Evolutionary conservation across 2,329 filamentous ascomycete species (phyloP).

Genomic region (Teratosphaeria gauchensis): DNA sequence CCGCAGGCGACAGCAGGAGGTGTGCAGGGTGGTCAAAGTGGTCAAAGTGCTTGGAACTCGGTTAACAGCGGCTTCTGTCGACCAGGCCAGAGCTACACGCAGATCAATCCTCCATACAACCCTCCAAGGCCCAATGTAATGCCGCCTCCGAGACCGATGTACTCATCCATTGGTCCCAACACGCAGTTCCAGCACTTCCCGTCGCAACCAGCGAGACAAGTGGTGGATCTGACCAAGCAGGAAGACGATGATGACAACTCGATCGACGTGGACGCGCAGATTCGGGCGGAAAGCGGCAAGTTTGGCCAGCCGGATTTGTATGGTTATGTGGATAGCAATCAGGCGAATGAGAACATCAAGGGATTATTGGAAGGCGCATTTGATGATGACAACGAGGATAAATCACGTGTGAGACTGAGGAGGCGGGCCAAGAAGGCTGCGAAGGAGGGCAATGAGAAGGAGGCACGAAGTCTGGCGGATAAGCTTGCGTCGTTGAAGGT

Average conservation of each 20-base stretch:
- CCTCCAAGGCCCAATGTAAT: slow-evolving; percentile 35
- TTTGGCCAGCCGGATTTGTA: slow-evolving; percentile 48
- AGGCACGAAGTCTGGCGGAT: slow-evolving; percentile 32
- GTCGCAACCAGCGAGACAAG: slow-evolving; percentile 17
- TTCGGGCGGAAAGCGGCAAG: slow-evolving; percentile 35
- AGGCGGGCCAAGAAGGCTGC: slow-evolving; percentile 35
- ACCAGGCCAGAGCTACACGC: background rate
- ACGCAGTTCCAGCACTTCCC: slow-evolving; percentile 29
- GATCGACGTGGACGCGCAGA: slow-evolving; percentile 39
- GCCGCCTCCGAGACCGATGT: slow-evolving; percentile 43
- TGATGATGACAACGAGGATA: slow-evolving; percentile 57
- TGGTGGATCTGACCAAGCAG: slow-evolving; percentile 39
- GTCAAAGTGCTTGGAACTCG: background rate
- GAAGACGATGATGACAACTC: slow-evolving; percentile 35
- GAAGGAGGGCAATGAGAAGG: slow-evolving; percentile 23
- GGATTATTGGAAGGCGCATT: slow-evolving; percentile 72
- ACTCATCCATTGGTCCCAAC: slow-evolving; percentile 40
- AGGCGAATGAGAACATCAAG: slow-evolving; percentile 69
- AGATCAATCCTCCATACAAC: slow-evolving; percentile 25
- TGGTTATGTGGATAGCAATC: slow-evolving; percentile 58
- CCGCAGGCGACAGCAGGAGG: background rate
- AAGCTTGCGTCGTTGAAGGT: slow-evolving; percentile 36
- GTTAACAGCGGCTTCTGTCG: background rate
- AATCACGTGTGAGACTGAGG: slow-evolving; percentile 34
- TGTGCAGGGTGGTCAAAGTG: background rate